Conservation (phyloP, 169 alveolate genomes). For the Eimeria tenella region DNA sequence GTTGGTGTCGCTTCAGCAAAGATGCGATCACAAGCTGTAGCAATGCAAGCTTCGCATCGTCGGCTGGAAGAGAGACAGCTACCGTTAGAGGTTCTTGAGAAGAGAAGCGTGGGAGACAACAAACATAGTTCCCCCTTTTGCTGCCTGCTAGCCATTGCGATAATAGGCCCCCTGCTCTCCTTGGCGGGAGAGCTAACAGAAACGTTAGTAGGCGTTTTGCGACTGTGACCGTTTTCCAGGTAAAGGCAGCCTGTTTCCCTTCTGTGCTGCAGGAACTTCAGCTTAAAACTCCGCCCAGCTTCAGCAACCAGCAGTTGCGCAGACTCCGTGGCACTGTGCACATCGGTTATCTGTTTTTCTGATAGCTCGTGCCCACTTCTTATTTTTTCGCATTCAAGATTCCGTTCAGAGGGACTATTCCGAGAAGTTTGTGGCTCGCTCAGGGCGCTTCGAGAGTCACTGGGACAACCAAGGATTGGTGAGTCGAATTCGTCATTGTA, state of each 20-base stretch:
- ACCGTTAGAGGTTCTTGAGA: not conserved
- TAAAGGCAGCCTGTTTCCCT: not conserved
- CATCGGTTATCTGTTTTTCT: not conserved
- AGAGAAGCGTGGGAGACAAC: not conserved
- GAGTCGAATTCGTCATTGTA: no score
- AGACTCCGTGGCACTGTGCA: not conserved
- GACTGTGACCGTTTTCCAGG: no score
- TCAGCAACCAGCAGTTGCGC: not conserved
- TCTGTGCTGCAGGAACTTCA: slow-evolving; percentile 3
- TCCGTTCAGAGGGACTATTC: no score
- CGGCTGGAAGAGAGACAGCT: slow-evolving; percentile 18
- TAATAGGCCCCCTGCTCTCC: no score
- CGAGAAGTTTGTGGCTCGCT: no score
- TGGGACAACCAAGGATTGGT: no score
- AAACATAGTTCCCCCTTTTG: not conserved
- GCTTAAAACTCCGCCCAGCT: slow-evolving; percentile 16
- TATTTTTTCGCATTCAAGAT: no score
- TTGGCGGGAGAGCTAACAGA: no score
- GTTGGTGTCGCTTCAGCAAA: slow-evolving; percentile 7
- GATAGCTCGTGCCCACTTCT: no score
- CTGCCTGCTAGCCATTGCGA: not conserved
- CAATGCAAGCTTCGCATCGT: slow-evolving; percentile 45
- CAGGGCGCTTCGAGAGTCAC: no score
- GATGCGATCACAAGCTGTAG: slow-evolving; percentile 24
- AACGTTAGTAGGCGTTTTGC: no score